Evolutionary conservation across 2,329 filamentous ascomycete genomes (phyloP), one percentile per base, ranked within the genome.

Genomic region (Neonectria neomacrospora): DNA sequence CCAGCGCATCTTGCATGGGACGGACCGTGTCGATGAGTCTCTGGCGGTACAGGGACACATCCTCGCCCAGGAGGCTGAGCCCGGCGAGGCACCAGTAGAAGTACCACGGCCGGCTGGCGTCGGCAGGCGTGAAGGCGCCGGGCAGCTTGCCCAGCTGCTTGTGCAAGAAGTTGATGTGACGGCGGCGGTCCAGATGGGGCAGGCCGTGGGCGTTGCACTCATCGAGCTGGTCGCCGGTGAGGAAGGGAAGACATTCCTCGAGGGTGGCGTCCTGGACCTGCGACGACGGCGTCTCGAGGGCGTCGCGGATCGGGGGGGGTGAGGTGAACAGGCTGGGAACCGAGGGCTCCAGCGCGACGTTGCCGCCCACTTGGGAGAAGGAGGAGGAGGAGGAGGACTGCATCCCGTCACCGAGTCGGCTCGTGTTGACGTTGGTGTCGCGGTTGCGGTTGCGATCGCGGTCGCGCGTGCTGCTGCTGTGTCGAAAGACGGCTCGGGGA

Each of bases 71-170:
- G 34, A 94, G 83, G 26, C 86, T 83, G 67, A 99, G 82, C 2
- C 88, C 93, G 34, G 90, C 88, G 57, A 98, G 82, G 56, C 88
- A 91, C 96, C 96, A 99, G 81, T 97, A 98, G 67, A 97, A 85
- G 73, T 97, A 87, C 96, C 96, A 99, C 10, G 96, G 94, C 58
- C 95, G 85, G 75, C 92, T 94, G 32, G 96, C 91, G 82, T 99
- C 96, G 69, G 94, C 87, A 52, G 85, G 85, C 55, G 90, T 88
- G 78, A 91, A 97, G 3, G 81, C 82, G 8, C 86, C 80, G 0
- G 95, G 93, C 64, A 96, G 88, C 52, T 82, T 82, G 23, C 81
- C 82, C 32, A 91, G 79, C 69, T 81, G 82, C 68, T 82, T 83
- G 67, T 85, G 83, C 53, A 94, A 79, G 74, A 93, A 94, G 34